phyloP scores from a whole-genome alignment of 2,329 filamentous ascomycete genomes.

The Berkeleyomyces basicola region DNA sequence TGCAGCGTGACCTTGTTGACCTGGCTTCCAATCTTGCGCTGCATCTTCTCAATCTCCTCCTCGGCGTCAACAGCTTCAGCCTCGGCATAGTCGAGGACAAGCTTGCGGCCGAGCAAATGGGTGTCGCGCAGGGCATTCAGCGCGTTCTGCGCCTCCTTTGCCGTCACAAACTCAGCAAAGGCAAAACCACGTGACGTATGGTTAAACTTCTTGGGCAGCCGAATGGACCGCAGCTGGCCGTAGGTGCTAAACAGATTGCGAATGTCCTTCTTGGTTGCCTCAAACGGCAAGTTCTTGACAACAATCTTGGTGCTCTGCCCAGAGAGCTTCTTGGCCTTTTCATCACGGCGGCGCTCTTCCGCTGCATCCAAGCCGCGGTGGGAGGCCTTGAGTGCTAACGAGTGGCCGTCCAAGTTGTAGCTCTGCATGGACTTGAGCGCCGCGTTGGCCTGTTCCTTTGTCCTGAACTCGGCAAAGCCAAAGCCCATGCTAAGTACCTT shows the following conservation, averaged over 20 bases:
- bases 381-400: conserved; percentile 68
- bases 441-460: conserved; percentile 59
- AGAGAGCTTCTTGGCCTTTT: conserved; percentile 65
- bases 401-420: conserved; percentile 71
- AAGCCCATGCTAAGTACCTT: conserved; percentile 93
- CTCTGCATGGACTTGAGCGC: conserved; percentile 80
- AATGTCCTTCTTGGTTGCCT: conserved; percentile 85
- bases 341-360: conserved; percentile 68
- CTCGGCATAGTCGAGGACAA: conserved; percentile 84
- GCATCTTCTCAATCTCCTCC: conserved; percentile 92
- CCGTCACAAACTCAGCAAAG: conserved; percentile 88
- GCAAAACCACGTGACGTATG: conserved; percentile 79
- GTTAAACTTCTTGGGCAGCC: conserved; percentile 91
- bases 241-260: conserved; percentile 73
- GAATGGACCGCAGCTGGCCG: conserved; percentile 80
- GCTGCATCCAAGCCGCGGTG: conserved; percentile 78
- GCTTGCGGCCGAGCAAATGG: conserved; percentile 73
- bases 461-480: conserved; percentile 80
- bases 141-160: conserved; percentile 77
- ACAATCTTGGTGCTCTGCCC: conserved; percentile 77
- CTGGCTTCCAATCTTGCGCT: conserved; percentile 84
- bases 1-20: conserved; percentile 81
- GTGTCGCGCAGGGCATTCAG: conserved; percentile 84
- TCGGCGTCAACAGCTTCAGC: conserved; percentile 82
- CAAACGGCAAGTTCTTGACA: conserved; percentile 96